These are phyloP conservation scores for Lepiota brunneoincarnata DNA, from an alignment of 768 basidiomycete genomes.

Conservation along the genomic window DNA sequence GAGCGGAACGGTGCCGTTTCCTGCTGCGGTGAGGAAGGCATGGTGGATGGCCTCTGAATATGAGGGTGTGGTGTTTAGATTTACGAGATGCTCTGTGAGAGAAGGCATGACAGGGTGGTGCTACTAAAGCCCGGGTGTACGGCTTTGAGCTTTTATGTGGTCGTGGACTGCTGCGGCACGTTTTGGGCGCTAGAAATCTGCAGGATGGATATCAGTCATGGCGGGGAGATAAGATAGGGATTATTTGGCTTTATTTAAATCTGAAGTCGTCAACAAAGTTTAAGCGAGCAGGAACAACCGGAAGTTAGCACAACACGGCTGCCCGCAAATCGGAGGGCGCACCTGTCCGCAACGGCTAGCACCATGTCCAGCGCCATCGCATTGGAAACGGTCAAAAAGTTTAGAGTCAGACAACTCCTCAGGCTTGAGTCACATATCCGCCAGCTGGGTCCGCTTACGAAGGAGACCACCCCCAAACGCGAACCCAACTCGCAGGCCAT, in stretches of 20 bases:
- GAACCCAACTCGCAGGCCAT: background rate
- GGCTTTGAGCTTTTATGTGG: no score
- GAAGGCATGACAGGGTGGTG: background rate
- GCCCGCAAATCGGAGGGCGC: background rate
- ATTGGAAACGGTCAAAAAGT: constrained; percentile 36
- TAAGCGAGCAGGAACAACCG: background rate
- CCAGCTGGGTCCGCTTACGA: constrained; percentile 15
- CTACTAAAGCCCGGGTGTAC: no score
- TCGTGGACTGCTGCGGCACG: no score
- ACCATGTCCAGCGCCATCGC: constrained; percentile 16
- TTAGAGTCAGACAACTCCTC: constrained; percentile 29
- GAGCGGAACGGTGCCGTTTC: constrained; percentile 45
- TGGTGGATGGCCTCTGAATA: constrained; percentile 53
- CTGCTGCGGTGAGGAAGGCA: constrained; percentile 58
- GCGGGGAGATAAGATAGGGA: background rate
- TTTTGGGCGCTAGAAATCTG: no score
- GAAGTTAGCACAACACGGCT: constrained; percentile 4
- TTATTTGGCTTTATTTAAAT: background rate
- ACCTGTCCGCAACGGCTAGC: background rate
- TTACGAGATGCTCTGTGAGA: constrained; percentile 35
- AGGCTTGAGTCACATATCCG: constrained; percentile 3
- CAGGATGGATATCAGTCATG: no score
- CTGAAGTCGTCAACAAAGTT: background rate
- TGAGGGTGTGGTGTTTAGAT: constrained; percentile 29
- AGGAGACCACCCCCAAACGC: constrained; percentile 35